These are phyloP conservation scores for Colletotrichum cereale DNA, from an alignment of 2,329 filamentous ascomycete species.

Conservation along the genomic window DNA sequence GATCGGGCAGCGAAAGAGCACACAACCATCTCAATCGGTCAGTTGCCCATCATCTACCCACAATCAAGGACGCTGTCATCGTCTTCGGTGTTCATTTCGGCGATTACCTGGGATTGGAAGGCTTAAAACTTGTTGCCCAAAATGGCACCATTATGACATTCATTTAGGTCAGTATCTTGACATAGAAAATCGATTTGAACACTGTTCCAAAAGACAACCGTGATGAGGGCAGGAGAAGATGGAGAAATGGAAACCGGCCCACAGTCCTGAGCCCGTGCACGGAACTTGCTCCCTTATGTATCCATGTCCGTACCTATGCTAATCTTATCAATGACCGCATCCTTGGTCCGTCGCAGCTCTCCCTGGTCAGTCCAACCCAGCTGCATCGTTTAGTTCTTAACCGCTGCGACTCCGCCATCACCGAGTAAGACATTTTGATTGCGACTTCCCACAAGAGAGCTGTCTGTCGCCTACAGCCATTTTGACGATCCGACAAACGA, in stretches of 20 bases:
- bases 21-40: constrained; percentile 51
- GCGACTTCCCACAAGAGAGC: neutral
- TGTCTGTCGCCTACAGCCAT: neutral
- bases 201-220: neutral
- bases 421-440: neutral
- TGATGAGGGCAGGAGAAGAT: neutral
- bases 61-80: constrained; percentile 55
- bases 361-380: neutral
- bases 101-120: constrained; percentile 54
- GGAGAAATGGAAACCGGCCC: neutral
- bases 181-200: neutral
- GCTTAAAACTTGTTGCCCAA: constrained; percentile 49
- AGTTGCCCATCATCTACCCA: constrained; percentile 56
- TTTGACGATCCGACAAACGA: neutral
- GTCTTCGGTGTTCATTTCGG: constrained; percentile 57
- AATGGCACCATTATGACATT: constrained; percentile 1
- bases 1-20: neutral
- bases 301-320: neutral
- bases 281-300: neutral
- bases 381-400: neutral
- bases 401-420: neutral
- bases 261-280: neutral
- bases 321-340: constrained; percentile 17
- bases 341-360: neutral
- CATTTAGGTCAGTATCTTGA: neutral